Evolutionary conservation across 176 grass and related monocot genomes (phyloP).

Genomic region (Thinopyrum elongatum): DNA sequence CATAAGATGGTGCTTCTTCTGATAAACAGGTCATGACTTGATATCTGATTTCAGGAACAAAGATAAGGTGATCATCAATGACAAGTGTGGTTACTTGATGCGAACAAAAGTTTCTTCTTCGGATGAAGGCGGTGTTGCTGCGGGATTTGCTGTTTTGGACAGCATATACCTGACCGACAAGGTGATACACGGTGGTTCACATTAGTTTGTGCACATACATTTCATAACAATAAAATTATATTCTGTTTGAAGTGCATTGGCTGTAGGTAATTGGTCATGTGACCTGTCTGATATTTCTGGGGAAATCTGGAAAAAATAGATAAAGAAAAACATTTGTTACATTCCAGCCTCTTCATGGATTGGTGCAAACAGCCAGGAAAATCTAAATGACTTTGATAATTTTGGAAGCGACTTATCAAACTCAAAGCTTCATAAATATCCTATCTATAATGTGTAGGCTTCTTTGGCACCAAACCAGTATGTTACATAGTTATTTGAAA

Average conservation of each 20-base stretch:
- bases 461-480: neutral
- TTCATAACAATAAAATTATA: neutral
- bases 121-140: conserved; percentile 93
- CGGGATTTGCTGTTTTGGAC: conserved; percentile 96
- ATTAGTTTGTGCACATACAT: neutral
- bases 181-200: conserved; percentile 14
- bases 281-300: neutral
- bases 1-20: conserved; percentile 8
- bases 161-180: conserved; percentile 76
- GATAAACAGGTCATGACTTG: neutral
- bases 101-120: conserved; percentile 98
- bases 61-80: conserved; percentile 86
- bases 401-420: neutral
- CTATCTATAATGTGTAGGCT: neutral
- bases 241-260: neutral
- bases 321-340: neutral
- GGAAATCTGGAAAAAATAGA: neutral
- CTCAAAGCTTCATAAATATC: neutral
- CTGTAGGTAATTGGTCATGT: neutral
- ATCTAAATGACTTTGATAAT: neutral
- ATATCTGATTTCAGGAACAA: conserved; percentile 64
- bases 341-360: neutral
- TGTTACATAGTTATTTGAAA: neutral
- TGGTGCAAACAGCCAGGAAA: neutral
- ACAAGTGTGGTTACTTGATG: conserved; percentile 89